Percentiles rank a stretch among this genome's conserved stretches.
Conservation (phyloP, 176 grass and related monocot species). For the Cocos nucifera region DNA sequence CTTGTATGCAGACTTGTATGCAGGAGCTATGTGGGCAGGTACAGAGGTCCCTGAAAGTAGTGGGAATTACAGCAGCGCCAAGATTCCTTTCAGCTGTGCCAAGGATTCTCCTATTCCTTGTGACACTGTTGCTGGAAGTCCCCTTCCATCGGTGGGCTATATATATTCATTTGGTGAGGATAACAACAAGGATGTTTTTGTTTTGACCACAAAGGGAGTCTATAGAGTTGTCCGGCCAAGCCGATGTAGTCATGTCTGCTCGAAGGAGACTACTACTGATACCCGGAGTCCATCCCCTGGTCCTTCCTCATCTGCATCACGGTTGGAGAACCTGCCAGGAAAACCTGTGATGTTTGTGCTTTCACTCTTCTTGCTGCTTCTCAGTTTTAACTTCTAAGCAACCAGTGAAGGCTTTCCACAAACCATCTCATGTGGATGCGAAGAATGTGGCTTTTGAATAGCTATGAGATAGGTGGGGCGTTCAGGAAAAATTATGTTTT, state of each 20-base stretch:
- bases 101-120: conserved; percentile 64
- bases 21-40: conserved; percentile 48
- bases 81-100: conserved; percentile 45
- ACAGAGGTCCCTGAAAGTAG: conserved; percentile 51
- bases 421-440: not conserved
- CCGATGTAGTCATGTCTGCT: conserved; percentile 53
- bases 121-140: conserved; percentile 42
- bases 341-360: not conserved
- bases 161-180: conserved; percentile 83
- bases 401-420: not conserved
- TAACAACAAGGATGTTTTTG: conserved; percentile 56
- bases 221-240: conserved; percentile 74
- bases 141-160: conserved; percentile 65
- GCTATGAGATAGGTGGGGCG: not conserved
- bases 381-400: conserved; percentile 19
- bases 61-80: conserved; percentile 53
- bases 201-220: conserved; percentile 59
- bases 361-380: not conserved
- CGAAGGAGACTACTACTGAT: conserved; percentile 41
- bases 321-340: not conserved
- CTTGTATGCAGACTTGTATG: conserved; percentile 64
- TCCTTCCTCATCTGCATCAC: too few relatives aligned
- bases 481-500: too few relatives aligned
- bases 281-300: too few relatives aligned
- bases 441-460: not conserved